A percentile compares a stretch with the other conserved stretches of the same genome.
phyloP scores from a whole-genome alignment of 2,329 filamentous ascomycete genomes.

The Waltergamsia citrina region DNA sequence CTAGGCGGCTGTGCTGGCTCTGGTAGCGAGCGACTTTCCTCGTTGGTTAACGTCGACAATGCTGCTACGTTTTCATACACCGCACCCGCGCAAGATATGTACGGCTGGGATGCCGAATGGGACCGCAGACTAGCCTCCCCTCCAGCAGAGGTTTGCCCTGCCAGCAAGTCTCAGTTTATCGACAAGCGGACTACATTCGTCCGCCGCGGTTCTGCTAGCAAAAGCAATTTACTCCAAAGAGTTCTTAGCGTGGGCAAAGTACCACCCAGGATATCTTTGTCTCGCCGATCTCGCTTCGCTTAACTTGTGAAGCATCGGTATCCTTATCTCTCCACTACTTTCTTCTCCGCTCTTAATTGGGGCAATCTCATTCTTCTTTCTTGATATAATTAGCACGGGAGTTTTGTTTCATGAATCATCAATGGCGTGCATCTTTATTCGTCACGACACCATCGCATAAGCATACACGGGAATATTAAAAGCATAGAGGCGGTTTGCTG shows the following conservation, averaged over 20 bases:
- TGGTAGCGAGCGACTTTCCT: conserved; percentile 2
- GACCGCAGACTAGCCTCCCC: conserved; percentile 6
- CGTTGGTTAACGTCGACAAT: conserved; percentile 13
- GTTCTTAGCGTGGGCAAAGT: conserved; percentile 20
- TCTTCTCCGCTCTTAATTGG: too few species aligned
- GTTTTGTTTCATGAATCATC: not conserved
- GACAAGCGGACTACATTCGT: too few species aligned
- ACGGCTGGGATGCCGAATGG: conserved; percentile 44
- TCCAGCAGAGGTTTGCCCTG: not conserved
- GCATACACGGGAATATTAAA: conserved; percentile 1
- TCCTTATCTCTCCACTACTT: not conserved
- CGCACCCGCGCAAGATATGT: conserved; percentile 28
- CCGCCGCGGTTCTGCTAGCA: not conserved
- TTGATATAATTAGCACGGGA: not conserved
- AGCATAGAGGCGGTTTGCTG: not conserved
- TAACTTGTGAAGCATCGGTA: not conserved
- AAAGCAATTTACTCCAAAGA: conserved; percentile 26
- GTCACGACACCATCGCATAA: not conserved
- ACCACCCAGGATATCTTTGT: conserved; percentile 14
- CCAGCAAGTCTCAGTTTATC: not conserved
- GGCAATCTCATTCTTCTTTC: not conserved
- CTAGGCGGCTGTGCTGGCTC: conserved; percentile 11
- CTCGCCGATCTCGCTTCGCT: not conserved
- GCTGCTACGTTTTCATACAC: conserved; percentile 15
- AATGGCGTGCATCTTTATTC: not conserved